A percentile compares a stretch with the other conserved stretches of the same genome.
Evolutionary conservation across 495 filamentous ascomycete species (phyloP).

Genomic region (Aspergillus asperescens): DNA sequence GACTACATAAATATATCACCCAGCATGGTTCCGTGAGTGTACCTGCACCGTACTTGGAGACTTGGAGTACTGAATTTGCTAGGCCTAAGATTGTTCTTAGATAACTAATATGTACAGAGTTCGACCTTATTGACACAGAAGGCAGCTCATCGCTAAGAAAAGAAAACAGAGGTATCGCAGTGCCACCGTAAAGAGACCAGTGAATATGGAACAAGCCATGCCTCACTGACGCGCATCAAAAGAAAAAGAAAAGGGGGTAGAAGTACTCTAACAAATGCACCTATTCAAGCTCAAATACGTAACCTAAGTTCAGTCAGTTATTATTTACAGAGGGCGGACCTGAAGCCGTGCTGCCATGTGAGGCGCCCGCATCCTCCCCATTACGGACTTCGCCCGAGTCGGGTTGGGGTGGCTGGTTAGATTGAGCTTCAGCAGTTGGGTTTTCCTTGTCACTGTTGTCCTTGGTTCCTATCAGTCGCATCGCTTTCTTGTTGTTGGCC

Average conservation of each 20-base stretch:
- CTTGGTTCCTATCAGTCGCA: constrained; percentile 23
- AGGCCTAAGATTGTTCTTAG: neutral
- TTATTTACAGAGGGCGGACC: constrained; percentile 28
- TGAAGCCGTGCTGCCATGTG: constrained; percentile 35
- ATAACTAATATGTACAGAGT: constrained; percentile 7
- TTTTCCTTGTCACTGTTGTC: constrained; percentile 20
- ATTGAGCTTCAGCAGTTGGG: constrained; percentile 7
- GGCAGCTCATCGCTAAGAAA: constrained; percentile 5
- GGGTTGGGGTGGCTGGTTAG: neutral
- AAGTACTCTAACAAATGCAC: constrained; percentile 1
- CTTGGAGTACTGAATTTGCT: neutral
- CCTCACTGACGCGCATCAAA: neutral
- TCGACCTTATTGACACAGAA: neutral
- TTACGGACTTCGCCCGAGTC: constrained; percentile 10
- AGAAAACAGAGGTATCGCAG: constrained; percentile 1
- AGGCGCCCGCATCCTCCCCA: constrained; percentile 24
- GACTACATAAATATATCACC: neutral
- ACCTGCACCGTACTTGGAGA: neutral
- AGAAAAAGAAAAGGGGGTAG: neutral
- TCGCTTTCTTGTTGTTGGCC: constrained; percentile 69
- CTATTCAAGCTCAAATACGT: neutral
- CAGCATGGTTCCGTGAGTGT: neutral
- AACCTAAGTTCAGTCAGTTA: neutral
- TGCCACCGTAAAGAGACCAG: neutral
- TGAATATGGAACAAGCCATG: neutral